These are phyloP conservation scores for Acer campestre DNA, from an alignment of 345 rosid species.

Conservation along the genomic window DNA sequence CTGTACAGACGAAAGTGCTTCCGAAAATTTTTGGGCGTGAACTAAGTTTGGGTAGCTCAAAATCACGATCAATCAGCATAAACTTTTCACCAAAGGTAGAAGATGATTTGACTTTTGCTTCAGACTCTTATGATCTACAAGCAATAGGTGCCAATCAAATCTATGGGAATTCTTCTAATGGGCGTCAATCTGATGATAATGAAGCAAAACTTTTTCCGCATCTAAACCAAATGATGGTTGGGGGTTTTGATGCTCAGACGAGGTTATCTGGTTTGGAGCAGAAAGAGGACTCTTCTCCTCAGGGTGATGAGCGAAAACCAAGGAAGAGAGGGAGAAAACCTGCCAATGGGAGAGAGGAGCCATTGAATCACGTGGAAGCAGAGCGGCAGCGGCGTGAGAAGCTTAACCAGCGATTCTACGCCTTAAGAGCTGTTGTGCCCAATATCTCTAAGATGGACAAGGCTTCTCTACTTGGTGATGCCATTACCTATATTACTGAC, in stretches of 20 bases:
- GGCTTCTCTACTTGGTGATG: constrained; percentile 91
- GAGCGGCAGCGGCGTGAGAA: constrained; percentile 96
- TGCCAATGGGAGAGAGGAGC: constrained; percentile 96
- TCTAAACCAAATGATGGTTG: constrained; percentile 39
- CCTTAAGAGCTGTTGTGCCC: constrained; percentile 87
- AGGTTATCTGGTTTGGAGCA: constrained; percentile 49
- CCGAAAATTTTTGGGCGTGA: constrained; percentile 91
- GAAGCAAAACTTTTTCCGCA: constrained; percentile 57
- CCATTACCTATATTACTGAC: constrained; percentile 79
- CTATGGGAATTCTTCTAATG: constrained; percentile 60
- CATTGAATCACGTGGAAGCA: constrained; percentile 93
- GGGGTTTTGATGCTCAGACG: constrained; percentile 44
- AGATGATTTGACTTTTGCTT: constrained; percentile 67
- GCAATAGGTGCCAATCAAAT: constrained; percentile 52
- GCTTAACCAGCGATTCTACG: constrained; percentile 95
- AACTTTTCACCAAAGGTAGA: constrained; percentile 86
- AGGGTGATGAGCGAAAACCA: constrained; percentile 77
- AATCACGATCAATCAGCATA: constrained; percentile 67
- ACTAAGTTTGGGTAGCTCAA: constrained; percentile 71
- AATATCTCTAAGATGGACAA: constrained; percentile 98
- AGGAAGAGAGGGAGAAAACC: constrained; percentile 98
- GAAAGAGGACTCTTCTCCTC: constrained; percentile 63
- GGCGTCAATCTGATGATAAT: constrained; percentile 36
- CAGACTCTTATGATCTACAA: constrained; percentile 60
- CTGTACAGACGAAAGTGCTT: constrained; percentile 53